Percentiles rank a stretch among this genome's conserved stretches.
Conservation (phyloP, 2,329 filamentous ascomycete genomes). For the Cordyceps tenuipes region DNA sequence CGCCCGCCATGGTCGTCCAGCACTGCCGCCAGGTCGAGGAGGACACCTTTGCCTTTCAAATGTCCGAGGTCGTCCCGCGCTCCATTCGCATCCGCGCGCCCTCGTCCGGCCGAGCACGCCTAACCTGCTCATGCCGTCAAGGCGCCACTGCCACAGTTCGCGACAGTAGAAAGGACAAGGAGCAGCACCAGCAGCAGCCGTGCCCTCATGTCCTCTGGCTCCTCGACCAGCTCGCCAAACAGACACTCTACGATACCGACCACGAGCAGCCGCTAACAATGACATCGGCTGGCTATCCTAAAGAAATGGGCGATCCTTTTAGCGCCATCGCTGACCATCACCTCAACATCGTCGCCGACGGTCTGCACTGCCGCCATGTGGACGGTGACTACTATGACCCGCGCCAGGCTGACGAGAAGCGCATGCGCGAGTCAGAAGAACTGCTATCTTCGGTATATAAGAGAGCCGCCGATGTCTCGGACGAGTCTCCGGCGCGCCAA, state of each 20-base stretch:
- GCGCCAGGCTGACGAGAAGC: constrained; percentile 25
- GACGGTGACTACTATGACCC: constrained; percentile 21
- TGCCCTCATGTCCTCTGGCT: constrained; percentile 49
- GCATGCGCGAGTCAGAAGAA: constrained; percentile 42
- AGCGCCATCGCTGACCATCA: constrained; percentile 40
- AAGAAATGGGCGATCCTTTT: constrained; percentile 41
- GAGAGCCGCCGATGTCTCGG: constrained; percentile 34
- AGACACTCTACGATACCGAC: constrained; percentile 33
- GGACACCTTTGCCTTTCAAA: constrained; percentile 45
- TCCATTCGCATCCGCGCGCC: constrained; percentile 41
- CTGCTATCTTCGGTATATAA: constrained; percentile 40
- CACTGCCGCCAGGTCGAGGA: constrained; percentile 37
- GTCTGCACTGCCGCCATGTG: constrained; percentile 40
- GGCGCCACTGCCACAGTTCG: constrained; percentile 14
- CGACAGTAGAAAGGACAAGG: too few species aligned
- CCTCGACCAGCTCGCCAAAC: constrained; percentile 42
- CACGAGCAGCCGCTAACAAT: constrained; percentile 32
- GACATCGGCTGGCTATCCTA: constrained; percentile 33
- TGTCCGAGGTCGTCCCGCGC: constrained; percentile 45
- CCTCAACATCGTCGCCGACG: constrained; percentile 42
- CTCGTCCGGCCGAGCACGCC: constrained; percentile 29
- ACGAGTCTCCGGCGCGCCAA: constrained; percentile 26
- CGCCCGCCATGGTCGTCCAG: constrained; percentile 41
- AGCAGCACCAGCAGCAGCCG: constrained; percentile 21
- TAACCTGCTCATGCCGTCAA: constrained; percentile 39